These are phyloP conservation scores for Panicum virgatum DNA, from an alignment of 202 grass and related monocot species.

Conservation along the genomic window DNA sequence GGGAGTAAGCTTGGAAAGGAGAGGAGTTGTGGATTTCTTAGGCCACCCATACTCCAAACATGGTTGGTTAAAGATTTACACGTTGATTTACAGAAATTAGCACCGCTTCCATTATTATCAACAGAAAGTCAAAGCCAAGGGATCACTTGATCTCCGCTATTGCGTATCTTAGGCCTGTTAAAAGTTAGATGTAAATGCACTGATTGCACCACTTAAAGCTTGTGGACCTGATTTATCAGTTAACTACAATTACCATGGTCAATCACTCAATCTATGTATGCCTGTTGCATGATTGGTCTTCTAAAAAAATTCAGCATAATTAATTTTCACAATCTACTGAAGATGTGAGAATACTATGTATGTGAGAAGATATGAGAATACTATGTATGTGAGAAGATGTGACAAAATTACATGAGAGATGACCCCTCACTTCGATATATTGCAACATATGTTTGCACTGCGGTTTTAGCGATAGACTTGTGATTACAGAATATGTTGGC, in stretches of 20 bases:
- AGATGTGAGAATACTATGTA: no score
- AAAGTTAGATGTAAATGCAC: conserved; percentile 1
- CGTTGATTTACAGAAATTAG: neutral
- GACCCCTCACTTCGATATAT: conserved; percentile 6
- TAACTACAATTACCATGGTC: conserved; percentile 15
- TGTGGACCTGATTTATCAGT: neutral
- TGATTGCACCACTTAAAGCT: neutral
- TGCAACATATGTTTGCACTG: neutral
- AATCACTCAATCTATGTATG: conserved; percentile 24
- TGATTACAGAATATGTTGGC: neutral
- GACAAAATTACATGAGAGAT: conserved; percentile 1
- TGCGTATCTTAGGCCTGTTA: neutral
- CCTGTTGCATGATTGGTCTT: neutral
- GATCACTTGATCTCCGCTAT: neutral
- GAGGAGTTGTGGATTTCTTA: neutral
- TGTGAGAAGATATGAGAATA: no score
- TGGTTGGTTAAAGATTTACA: neutral
- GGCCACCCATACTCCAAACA: no score
- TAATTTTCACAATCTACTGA: conserved; percentile 1
- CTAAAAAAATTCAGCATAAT: neutral
- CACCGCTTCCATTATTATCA: neutral
- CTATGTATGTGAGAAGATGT: no score
- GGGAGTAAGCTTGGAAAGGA: neutral
- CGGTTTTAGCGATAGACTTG: neutral
- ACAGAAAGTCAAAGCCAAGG: neutral